Evolutionary conservation across 1,139 yeast species (phyloP), one percentile per base, ranked within the genome.

Genomic region (Saccharomyces hybrid): DNA sequence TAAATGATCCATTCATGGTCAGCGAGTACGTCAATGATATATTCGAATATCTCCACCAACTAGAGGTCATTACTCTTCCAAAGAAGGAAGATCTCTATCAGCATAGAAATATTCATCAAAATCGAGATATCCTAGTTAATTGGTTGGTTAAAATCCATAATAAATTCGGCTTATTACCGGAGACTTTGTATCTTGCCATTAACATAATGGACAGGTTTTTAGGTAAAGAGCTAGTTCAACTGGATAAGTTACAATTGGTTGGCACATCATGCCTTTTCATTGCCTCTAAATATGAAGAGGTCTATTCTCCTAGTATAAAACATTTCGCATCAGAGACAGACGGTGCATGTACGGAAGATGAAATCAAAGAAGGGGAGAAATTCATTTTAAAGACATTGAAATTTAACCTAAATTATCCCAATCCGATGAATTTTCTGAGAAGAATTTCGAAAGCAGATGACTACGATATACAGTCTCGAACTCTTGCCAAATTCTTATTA

Each of bases 271-370:
- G 95, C 25, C 72, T 93, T 60, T 89, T 91, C 71, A 87, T 91
- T 61, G 97, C 98, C 38, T 93, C 97, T 26, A 93, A 93, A 73
- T 90, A 88, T 69, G 98, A 91, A 73, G 98, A 91, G 73, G 96
- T 91, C 50, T 88, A 88, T 68, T 82, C 93, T 8, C 98, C 98
- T 14, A 84, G 95, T 46, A 88, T 90, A 54, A 82, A 84, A 62
- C 88, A 89, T 73, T 90, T 89, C 72, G 91, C 96, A 11, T 87
- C 86, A 68, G 89, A 88, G 63, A 87, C 96, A 48, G 96, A 88
- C 67, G 87, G 90, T 25, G 88, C 86, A 62, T 69, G 72, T 38
- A 79, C 86, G 27, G 95, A 85, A 67, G 91, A 86, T 55, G 96
- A 88, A 67, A 88, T 91, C 54, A 78, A 90, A 63, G 87, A 84